A percentile compares a stretch with the other conserved stretches of the same genome.
Conservation (phyloP, 208 protist species). For the Trypanosomatidae sp. region DNA sequence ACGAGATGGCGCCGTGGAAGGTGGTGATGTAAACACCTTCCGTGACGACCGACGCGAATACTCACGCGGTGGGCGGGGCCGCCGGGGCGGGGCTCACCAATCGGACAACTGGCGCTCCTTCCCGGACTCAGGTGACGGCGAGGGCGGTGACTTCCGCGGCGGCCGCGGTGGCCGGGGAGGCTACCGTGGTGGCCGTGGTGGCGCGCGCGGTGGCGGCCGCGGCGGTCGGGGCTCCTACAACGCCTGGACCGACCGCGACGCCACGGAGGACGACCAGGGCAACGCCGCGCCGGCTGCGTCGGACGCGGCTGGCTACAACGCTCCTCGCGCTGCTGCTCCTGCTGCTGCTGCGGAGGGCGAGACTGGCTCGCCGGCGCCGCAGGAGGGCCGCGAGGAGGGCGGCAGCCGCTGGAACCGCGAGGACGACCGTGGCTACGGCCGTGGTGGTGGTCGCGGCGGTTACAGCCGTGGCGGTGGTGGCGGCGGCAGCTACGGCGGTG, state of each 20-base stretch:
- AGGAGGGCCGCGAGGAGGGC: conserved; percentile 13
- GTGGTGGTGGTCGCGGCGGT: conserved; percentile 13
- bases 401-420: conserved; percentile 15
- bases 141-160: conserved; percentile 17
- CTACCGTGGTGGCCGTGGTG: conserved; percentile 8
- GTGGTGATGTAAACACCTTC: conserved; percentile 33
- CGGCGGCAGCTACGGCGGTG: conserved; percentile 6
- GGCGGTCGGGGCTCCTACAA: conserved; percentile 22
- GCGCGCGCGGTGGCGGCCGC: conserved; percentile 24
- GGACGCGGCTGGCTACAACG: background rate
- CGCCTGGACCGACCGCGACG: conserved; percentile 21
- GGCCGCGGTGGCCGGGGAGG: conserved; percentile 23
- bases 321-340: background rate
- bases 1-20: conserved; percentile 42
- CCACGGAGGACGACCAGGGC: conserved; percentile 9
- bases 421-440: conserved; percentile 25
- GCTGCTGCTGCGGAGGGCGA: background rate
- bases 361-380: background rate
- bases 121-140: conserved; percentile 14
- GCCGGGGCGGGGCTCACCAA: conserved; percentile 31
- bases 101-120: conserved; percentile 47
- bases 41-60: conserved; percentile 42
- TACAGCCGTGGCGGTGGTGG: conserved; percentile 15
- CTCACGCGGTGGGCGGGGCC: conserved; percentile 42
- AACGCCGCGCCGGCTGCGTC: conserved; percentile 2